Percentiles rank a stretch among this genome's conserved stretches.
Evolutionary conservation across 176 grass and related monocot genomes (phyloP).

Genomic region (Tuctoria greenei): DNA sequence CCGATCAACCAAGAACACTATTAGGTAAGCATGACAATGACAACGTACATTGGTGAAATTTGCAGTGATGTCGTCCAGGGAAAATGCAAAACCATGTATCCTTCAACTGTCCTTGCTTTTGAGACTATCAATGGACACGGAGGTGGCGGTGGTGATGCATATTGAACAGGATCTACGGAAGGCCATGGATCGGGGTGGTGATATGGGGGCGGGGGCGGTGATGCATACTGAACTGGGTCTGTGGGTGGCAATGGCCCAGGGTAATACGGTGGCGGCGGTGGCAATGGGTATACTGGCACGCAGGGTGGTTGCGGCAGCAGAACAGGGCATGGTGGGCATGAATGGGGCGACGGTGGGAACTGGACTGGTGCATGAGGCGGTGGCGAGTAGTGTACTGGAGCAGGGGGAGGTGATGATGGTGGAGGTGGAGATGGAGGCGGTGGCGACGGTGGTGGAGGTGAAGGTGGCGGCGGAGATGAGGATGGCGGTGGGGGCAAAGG

Average conservation of each 20-base stretch:
- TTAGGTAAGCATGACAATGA: conserved; percentile 51
- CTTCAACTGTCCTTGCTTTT: neutral
- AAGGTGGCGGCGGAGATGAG: neutral
- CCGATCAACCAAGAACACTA: conserved; percentile 39
- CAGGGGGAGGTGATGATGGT: neutral
- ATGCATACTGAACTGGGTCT: conserved; percentile 34
- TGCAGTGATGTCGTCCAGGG: too few species aligned
- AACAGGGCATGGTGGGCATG: neutral
- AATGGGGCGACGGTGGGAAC: neutral
- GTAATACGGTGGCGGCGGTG: conserved; percentile 52
- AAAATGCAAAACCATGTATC: too few species aligned
- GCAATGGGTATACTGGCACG: neutral
- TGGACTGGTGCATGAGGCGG: conserved; percentile 20
- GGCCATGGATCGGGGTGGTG: conserved; percentile 50
- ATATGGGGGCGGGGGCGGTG: conserved; percentile 58
- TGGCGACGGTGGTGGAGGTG: neutral
- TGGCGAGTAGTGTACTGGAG: neutral
- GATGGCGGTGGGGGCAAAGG: neutral
- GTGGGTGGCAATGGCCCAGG: conserved; percentile 31
- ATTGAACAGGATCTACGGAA: conserved; percentile 42
- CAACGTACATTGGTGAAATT: conserved; percentile 23
- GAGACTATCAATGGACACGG: conserved; percentile 44
- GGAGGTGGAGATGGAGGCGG: conserved; percentile 4
- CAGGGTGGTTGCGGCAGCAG: conserved; percentile 17
- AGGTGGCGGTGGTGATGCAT: conserved; percentile 86